Conservation (phyloP, 345 rosid species). For the Bruguiera sexangula region DNA sequence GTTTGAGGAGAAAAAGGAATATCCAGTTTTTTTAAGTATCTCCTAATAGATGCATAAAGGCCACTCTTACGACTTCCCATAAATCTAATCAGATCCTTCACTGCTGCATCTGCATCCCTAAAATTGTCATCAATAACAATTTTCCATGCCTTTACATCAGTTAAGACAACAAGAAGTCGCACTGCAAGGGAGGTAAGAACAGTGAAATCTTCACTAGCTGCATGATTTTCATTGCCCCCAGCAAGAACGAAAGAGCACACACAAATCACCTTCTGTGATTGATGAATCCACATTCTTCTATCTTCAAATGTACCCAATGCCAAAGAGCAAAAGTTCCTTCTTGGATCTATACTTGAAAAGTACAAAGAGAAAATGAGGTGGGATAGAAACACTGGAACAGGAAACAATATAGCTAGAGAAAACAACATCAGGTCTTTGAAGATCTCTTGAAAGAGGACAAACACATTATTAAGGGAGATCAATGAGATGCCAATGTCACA, state of each 20-base stretch:
- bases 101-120: slow-evolving; percentile 53
- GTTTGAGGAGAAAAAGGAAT: slow-evolving; percentile 21
- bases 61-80: slow-evolving; percentile 68
- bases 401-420: not conserved
- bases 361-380: slow-evolving; percentile 15
- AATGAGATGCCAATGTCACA: not conserved
- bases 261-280: slow-evolving; percentile 58
- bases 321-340: slow-evolving; percentile 60
- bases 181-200: slow-evolving; percentile 56
- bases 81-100: slow-evolving; percentile 51
- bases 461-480: not conserved
- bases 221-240: slow-evolving; percentile 42
- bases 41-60: slow-evolving; percentile 59
- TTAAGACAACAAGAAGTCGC: slow-evolving; percentile 62
- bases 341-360: slow-evolving; percentile 50
- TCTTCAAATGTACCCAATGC: slow-evolving; percentile 55
- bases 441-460: not conserved
- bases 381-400: not conserved
- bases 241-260: slow-evolving; percentile 64
- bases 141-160: slow-evolving; percentile 78
- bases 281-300: slow-evolving; percentile 67
- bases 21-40: slow-evolving; percentile 52
- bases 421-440: not conserved
- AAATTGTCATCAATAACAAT: slow-evolving; percentile 31
- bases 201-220: slow-evolving; percentile 39